Percentiles rank a stretch among this genome's conserved stretches.
Conservation (phyloP, 2,329 filamentous ascomycete genomes). For the Colletotrichum eleusines region DNA sequence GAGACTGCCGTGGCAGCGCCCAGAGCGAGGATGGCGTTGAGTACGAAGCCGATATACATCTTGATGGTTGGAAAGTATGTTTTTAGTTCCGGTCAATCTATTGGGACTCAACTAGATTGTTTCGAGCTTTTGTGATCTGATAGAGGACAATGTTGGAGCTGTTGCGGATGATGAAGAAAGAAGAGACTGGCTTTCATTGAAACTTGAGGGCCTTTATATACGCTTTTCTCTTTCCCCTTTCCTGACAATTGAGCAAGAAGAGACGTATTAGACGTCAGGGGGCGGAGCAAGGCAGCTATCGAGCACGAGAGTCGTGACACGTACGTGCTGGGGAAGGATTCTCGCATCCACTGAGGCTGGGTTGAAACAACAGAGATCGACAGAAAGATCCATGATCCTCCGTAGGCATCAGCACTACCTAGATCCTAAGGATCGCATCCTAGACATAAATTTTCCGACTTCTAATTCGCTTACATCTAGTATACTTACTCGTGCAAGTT, state of each 20-base stretch:
- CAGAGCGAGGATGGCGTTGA: background rate
- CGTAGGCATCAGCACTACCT: background rate
- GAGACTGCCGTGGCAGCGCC: constrained; percentile 8
- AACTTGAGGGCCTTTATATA: background rate
- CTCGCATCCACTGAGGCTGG: background rate
- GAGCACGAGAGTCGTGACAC: background rate
- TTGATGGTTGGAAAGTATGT: background rate
- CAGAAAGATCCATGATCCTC: background rate
- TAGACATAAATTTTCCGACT: background rate
- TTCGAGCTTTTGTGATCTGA: background rate
- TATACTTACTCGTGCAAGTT: background rate
- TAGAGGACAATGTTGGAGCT: background rate
- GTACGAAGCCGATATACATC: background rate
- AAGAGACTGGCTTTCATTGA: background rate
- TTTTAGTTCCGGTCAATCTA: too few relatives aligned
- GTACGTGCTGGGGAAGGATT: background rate
- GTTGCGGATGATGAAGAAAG: background rate
- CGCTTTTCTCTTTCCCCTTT: background rate
- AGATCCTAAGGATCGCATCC: background rate
- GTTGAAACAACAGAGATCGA: background rate
- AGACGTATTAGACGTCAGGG: background rate
- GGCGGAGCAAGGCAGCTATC: background rate
- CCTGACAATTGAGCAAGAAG: background rate
- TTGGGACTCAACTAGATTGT: background rate
- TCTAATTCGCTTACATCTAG: background rate